phyloP scores from a whole-genome alignment of 805 yeast species.

The Kodamaea kakaduensis region DNA sequence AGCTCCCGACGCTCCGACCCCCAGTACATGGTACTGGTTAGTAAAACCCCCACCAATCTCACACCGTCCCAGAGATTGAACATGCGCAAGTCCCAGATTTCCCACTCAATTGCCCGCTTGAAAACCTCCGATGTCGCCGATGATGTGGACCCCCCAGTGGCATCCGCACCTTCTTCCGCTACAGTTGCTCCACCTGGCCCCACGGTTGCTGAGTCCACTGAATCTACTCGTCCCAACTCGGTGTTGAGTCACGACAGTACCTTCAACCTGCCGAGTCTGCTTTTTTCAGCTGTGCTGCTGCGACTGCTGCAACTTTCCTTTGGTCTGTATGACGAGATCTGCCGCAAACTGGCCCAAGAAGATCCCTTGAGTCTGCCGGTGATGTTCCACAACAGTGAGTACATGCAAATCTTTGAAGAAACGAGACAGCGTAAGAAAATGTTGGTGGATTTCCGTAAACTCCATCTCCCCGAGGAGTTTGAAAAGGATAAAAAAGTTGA shows the following conservation, averaged over 20 bases:
- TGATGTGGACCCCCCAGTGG: constrained; percentile 1
- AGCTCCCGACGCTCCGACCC: constrained; percentile 2
- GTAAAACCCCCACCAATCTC: constrained; percentile 23
- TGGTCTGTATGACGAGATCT: constrained; percentile 10
- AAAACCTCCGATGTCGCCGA: constrained; percentile 11
- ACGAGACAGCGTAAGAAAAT: constrained; percentile 19
- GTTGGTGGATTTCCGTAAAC: constrained; percentile 18
- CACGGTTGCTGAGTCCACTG: constrained; percentile 16
- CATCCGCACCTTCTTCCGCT: constrained; percentile 13
- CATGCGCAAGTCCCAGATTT: constrained; percentile 23
- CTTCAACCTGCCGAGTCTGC: constrained; percentile 3
- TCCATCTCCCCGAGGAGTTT: constrained; percentile 1
- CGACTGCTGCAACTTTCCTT: constrained; percentile 9
- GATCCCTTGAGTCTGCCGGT: constrained; percentile 15
- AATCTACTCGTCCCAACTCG: constrained; percentile 45
- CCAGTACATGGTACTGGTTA: constrained; percentile 18
- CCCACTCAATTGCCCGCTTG: constrained; percentile 20
- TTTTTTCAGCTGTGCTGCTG: constrained; percentile 8
- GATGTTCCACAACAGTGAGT: constrained; percentile 25
- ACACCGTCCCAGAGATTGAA: constrained; percentile 31
- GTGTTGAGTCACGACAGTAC: constrained; percentile 34
- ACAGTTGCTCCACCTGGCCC: constrained; percentile 20
- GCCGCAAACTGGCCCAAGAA: constrained; percentile 6
- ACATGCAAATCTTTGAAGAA: constrained; percentile 22
- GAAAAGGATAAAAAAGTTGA: background rate